These are phyloP conservation scores for Ceratocystiopsis sp. DNA, from an alignment of 2,329 filamentous ascomycete genomes.

Conservation along the genomic window DNA sequence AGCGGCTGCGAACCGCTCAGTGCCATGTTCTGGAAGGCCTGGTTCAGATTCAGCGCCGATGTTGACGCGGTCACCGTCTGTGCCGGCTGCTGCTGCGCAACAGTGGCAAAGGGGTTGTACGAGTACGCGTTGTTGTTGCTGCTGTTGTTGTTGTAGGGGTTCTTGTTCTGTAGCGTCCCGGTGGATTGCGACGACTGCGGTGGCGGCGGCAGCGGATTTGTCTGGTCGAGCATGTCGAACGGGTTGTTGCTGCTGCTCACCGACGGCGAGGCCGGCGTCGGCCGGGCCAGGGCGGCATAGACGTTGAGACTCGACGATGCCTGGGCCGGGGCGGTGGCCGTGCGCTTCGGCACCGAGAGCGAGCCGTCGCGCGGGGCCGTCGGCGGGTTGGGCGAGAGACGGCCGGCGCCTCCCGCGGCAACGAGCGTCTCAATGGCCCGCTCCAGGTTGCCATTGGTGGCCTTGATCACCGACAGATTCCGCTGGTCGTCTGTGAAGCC, in stretches of 20 bases:
- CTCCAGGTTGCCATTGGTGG: conserved; percentile 70
- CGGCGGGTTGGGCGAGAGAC: conserved; percentile 12
- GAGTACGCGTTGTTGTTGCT: conserved; percentile 12
- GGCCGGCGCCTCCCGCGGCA: conserved; percentile 53
- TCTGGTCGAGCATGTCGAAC: conserved; percentile 50
- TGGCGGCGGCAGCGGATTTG: conserved; percentile 26
- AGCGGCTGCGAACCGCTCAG: conserved; percentile 42
- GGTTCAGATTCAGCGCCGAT: conserved; percentile 28
- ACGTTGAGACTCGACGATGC: too few relatives aligned
- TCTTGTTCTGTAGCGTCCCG: conserved; percentile 40
- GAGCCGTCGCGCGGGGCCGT: conserved; percentile 28
- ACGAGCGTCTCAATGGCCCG: conserved; percentile 72
- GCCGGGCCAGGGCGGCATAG: conserved; percentile 1
- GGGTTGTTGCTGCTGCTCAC: conserved; percentile 34
- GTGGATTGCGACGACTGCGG: conserved; percentile 50
- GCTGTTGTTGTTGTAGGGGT: conserved; percentile 32
- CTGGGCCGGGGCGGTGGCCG: conserved; percentile 9
- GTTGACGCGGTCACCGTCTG: conserved; percentile 17
- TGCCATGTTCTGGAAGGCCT: conserved; percentile 61
- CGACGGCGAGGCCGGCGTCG: conserved; percentile 19
- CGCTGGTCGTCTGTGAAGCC: conserved; percentile 73
- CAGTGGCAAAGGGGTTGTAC: conserved; percentile 50
- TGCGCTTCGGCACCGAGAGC: conserved; percentile 27
- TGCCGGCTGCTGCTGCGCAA: conserved; percentile 16
- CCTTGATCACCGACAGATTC: conserved; percentile 64